Base-by-base conservation (phyloP, 1,284 basidiomycete genomes). In the Austroboletus niveus region DNA sequence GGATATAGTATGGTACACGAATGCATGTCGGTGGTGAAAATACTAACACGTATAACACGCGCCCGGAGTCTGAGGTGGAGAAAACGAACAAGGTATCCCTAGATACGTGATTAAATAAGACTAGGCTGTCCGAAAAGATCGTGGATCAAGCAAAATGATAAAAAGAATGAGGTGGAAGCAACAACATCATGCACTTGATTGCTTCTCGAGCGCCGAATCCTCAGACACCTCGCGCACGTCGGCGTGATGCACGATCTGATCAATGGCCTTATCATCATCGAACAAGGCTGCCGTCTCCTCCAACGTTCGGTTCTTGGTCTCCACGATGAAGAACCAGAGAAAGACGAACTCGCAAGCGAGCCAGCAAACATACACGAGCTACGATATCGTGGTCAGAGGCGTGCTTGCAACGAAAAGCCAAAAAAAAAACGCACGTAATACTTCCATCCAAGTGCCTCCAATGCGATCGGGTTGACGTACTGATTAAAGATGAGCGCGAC, bases 381-480 rank as follows among this genome's bases (percentile, higher is more conserved):
- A 11, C 35, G 12, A n/a, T 14, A 15, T 15, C n/a, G n/a, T 38
- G 12, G n/a, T 11, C n/a, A n/a, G 11, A n/a, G n/a, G 11, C 2
- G 11, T 24, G 22, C n/a, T 15, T 14, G 32, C 14, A 38, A 38
- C 35, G 8, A 8, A 8, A 20, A 22, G n/a, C 8, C 7, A 9
- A 22, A 22, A 10, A 14, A 20, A 31, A 15, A 27, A 66, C 73
- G 49, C 58, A 78, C 73, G 58, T 81, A 83, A 71, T 83, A 85
- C 61, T 80, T 86, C 88, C 88, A 90, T 42, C 65, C 70, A 47
- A 88, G 70, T 35, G 67, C 61, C 8, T 69, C 69, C 44, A 85
- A 74, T 9, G 85, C 87, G 60, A 91, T 78, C 12, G 88, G 89
- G 73, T 91, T 92, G 64, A 85, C 81, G 62, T 88, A 91, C 69